phyloP scores from a whole-genome alignment of 257 asterid species.

The Primulina huaijiensis region DNA sequence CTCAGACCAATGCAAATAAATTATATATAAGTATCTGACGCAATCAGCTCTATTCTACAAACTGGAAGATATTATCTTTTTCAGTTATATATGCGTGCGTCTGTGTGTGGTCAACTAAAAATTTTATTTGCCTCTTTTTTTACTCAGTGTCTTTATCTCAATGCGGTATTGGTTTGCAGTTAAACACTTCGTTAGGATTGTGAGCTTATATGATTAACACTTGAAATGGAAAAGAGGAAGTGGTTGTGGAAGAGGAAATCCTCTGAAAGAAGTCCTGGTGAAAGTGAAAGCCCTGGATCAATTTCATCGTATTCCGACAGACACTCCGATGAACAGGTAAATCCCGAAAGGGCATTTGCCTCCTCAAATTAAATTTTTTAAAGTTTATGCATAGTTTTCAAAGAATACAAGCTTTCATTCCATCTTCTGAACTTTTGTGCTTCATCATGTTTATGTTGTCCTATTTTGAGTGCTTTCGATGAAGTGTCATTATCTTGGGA shows the following conservation, averaged over 20 bases:
- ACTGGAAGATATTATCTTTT: background rate
- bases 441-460: background rate
- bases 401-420: constrained; percentile 3
- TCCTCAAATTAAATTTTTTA: background rate
- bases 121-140: background rate
- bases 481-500: background rate
- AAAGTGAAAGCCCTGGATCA: constrained; percentile 65
- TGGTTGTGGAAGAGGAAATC: constrained; percentile 75
- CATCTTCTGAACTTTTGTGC: background rate
- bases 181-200: constrained; percentile 11
- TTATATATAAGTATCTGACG: constrained; percentile 25
- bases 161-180: constrained; percentile 28
- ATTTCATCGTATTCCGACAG: constrained; percentile 61
- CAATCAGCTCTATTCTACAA: constrained; percentile 20
- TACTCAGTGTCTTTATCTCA: constrained; percentile 14
- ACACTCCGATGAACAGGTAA: constrained; percentile 68
- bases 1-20: constrained; percentile 16
- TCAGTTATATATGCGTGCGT: background rate
- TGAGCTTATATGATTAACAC: constrained; percentile 21
- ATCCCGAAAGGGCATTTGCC: background rate
- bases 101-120: background rate
- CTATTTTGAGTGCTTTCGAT: background rate
- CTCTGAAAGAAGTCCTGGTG: constrained; percentile 68
- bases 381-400: background rate
- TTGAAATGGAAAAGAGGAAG: constrained; percentile 63